Base-by-base conservation (phyloP, 129 eudicot genomes). In the Saussurea involucrata region DNA sequence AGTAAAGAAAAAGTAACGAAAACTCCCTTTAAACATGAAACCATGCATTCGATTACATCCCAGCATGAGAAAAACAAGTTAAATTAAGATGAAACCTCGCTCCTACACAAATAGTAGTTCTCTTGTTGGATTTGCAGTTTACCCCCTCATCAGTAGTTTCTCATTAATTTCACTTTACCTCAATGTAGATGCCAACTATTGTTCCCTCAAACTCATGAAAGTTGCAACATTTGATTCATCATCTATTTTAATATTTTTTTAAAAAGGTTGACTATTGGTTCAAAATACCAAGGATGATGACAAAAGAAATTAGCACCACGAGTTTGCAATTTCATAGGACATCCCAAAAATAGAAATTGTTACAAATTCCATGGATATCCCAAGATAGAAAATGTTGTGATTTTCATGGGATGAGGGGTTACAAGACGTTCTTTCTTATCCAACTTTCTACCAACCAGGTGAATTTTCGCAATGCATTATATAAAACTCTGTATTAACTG, bases 381-480 rank as follows among this genome's bases (percentile, higher is more conserved):
- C 36, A 80, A 68, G 25, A 67, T 25, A 57, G 57, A 67, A 74
- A 79, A 79, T 73, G 37, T 12, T 15, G 12, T 27, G 65, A 78
- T 61, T 8, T 31, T 42, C 66, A 78, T 71, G 65, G 40, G 28
- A 75, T 25, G 79, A 36, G 24, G 61, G 34, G 13, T 79, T 55
- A 66, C 63, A 64, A 28, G 31, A 42, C 22, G 20, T 71, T 20
- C 72, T 28, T 71, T 57, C 64, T 66, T 12, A 66, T 66, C 78
- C 79, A 66, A 63, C 33, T 22, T 68, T 75, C 72, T 21, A 65
- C 71, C 80, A 44, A 63, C 72, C 65, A 63, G 60, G 63, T 32
- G 61, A 53, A 66, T 65, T 73, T 68, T 46, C 40, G 17, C 83
- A 73, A 64, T 80, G 83, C 87, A 74, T 70, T 77, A 33, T 24